Evolutionary conservation across 2,329 filamentous ascomycete genomes (phyloP).

Genomic region (Aureobasidium sp.): DNA sequence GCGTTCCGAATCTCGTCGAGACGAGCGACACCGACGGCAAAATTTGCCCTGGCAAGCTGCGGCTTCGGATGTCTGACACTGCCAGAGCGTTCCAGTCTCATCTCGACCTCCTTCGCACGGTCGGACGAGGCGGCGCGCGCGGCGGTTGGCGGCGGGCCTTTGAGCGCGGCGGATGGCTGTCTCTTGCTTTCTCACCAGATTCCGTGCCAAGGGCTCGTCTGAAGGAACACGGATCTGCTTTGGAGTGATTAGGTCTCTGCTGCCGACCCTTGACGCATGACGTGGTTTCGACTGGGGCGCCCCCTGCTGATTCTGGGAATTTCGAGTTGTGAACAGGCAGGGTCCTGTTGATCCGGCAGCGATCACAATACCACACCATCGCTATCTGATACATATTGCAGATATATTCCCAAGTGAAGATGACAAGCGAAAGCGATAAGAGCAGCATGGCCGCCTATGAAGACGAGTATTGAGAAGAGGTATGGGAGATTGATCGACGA

Average conservation of each 20-base stretch:
- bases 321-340: background rate
- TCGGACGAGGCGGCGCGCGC: background rate
- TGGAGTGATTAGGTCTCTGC: background rate
- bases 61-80: conserved; percentile 1
- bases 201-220: background rate
- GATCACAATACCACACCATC: background rate
- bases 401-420: background rate
- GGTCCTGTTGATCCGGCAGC: background rate
- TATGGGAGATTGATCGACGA: background rate
- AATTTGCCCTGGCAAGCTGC: background rate
- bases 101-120: conserved; percentile 10
- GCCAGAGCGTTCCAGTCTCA: conserved; percentile 13
- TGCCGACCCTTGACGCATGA: background rate
- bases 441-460: no score
- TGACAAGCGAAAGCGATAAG: background rate
- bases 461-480: background rate
- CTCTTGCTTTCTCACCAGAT: background rate
- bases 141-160: background rate
- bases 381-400: background rate
- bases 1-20: background rate
- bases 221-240: background rate
- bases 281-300: background rate
- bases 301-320: no score
- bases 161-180: background rate
- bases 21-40: background rate